Percentiles rank a stretch among this genome's conserved stretches.
Conservation (phyloP, 345 rosid genomes). For the Lepidium aucheri region DNA sequence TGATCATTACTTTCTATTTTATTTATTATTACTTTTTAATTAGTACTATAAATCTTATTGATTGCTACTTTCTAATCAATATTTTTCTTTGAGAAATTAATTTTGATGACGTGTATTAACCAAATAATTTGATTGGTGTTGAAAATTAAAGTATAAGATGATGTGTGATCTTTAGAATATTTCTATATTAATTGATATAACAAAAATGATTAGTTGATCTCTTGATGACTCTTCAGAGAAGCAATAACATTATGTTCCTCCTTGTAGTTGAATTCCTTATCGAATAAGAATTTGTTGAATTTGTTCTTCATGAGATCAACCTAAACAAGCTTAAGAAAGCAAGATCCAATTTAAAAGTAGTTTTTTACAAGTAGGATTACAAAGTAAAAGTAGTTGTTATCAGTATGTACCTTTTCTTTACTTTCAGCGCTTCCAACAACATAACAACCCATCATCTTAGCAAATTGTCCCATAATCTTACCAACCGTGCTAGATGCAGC, state of each 20-base stretch:
- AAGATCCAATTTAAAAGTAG: no score
- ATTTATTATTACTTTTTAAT: no score
- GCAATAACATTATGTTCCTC: conserved; percentile 37
- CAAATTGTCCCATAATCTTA: conserved; percentile 20
- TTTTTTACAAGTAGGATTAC: not conserved
- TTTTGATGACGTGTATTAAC: no score
- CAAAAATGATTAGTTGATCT: not conserved
- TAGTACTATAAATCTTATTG: no score
- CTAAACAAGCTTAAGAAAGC: not conserved
- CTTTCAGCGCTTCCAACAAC: conserved; percentile 57
- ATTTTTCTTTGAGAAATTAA: no score
- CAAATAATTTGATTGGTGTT: no score
- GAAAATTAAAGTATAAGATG: no score
- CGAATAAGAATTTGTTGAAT: conserved; percentile 51
- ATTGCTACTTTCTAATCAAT: no score
- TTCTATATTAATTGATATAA: no score
- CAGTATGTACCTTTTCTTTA: conserved; percentile 28
- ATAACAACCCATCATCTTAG: conserved; percentile 35
- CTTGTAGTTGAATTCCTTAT: conserved; percentile 56
- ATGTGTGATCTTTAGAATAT: no score
- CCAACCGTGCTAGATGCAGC: conserved; percentile 27
- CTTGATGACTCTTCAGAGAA: conserved; percentile 34
- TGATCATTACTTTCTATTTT: no score
- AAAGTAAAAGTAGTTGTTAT: not conserved
- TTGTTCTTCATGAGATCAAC: conserved; percentile 37